phyloP scores from a whole-genome alignment of 2,329 filamentous ascomycete species.

The Monosporascus ibericus region DNA sequence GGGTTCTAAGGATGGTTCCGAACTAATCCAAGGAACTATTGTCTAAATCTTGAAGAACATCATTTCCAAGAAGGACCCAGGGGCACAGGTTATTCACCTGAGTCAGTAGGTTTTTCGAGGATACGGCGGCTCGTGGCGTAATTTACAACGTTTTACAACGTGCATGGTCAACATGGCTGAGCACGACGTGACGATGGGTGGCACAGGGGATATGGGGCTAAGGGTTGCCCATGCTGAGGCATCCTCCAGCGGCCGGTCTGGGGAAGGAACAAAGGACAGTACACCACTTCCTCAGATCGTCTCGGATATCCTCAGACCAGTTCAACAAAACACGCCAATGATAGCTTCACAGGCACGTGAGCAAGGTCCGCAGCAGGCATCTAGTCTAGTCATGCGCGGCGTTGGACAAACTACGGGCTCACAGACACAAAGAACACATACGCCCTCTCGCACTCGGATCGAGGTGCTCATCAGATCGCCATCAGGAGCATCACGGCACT shows the following conservation, averaged over 20 bases:
- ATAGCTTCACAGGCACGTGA: not conserved
- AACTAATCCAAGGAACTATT: too few relatives aligned
- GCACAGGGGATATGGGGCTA: not conserved
- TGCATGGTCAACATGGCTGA: not conserved
- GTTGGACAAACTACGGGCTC: not conserved
- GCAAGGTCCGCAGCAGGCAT: not conserved
- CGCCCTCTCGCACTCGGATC: conserved; percentile 8
- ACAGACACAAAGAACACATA: conserved; percentile 1
- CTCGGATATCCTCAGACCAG: not conserved
- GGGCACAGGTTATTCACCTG: too few relatives aligned
- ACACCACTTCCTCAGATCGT: not conserved
- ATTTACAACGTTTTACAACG: not conserved
- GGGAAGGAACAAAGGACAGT: not conserved
- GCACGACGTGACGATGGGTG: not conserved
- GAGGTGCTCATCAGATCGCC: conserved; percentile 22
- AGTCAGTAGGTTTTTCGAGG: too few relatives aligned
- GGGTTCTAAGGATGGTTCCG: too few relatives aligned
- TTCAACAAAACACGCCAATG: not conserved
- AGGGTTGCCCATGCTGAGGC: not conserved
- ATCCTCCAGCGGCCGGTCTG: not conserved
- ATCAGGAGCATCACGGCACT: conserved; percentile 6
- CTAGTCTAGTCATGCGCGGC: not conserved
- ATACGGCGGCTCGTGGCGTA: not conserved
- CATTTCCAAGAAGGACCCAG: too few relatives aligned
- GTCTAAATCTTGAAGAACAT: too few relatives aligned